These are phyloP conservation scores for Pseudozyma flocculosa DNA, from an alignment of 1,284 basidiomycete genomes.

Conservation along the genomic window DNA sequence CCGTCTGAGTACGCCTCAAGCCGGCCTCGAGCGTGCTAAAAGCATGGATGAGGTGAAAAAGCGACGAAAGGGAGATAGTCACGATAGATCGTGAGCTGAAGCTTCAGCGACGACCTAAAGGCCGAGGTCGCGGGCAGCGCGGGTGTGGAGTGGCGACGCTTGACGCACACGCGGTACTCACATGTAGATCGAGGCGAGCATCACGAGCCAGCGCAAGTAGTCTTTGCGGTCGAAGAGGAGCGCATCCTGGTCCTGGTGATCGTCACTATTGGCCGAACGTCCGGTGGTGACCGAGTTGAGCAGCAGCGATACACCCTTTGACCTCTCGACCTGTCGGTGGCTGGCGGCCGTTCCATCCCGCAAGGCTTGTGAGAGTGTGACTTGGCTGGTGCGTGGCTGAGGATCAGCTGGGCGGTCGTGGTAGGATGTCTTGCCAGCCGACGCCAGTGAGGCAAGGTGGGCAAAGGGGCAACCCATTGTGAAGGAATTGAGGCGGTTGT, in stretches of 20 bases:
- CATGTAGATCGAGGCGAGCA: slow-evolving; percentile 36
- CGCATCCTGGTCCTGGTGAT: neutral
- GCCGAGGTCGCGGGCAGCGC: too few species aligned
- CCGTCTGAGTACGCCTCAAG: neutral
- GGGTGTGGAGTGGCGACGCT: too few species aligned
- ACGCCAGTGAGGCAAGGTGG: slow-evolving; percentile 11
- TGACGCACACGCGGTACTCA: neutral
- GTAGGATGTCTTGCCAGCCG: neutral
- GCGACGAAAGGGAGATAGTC: too few species aligned
- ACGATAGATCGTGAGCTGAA: too few species aligned
- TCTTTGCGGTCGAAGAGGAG: slow-evolving; percentile 22
- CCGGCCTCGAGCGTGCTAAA: slow-evolving; percentile 9
- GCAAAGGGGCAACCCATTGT: slow-evolving; percentile 36
- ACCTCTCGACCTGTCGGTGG: slow-evolving; percentile 33
- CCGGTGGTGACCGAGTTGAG: slow-evolving; percentile 11
- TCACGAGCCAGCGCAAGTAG: slow-evolving; percentile 39
- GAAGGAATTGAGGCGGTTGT: neutral
- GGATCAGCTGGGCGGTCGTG: neutral
- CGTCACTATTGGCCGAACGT: too few species aligned
- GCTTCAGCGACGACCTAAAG: too few species aligned
- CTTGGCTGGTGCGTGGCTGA: neutral
- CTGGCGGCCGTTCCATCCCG: slow-evolving; percentile 17
- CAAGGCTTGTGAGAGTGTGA: slow-evolving; percentile 17
- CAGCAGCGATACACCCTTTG: slow-evolving; percentile 27
- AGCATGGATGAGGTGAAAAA: too few species aligned